Percentiles rank a stretch among this genome's conserved stretches.
Evolutionary conservation across 352 stramenopile species (phyloP).

Genomic region (Phytophthora pseudosyringae): DNA sequence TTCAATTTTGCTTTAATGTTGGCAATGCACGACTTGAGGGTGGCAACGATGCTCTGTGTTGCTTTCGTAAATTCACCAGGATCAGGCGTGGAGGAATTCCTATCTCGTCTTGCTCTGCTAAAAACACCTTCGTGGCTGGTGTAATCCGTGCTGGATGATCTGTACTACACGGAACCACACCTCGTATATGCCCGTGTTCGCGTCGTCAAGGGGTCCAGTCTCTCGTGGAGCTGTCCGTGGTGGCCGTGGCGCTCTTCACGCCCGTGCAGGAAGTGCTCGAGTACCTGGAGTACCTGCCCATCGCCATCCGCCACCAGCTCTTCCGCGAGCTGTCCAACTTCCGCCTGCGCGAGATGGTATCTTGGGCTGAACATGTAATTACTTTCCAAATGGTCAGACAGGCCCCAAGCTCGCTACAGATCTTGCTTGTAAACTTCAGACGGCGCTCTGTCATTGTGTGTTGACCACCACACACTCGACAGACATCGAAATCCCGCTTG

Average conservation of each 20-base stretch:
- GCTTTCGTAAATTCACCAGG: too few relatives aligned
- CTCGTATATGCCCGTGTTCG: neutral
- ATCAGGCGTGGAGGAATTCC: too few relatives aligned
- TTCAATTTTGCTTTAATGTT: too few relatives aligned
- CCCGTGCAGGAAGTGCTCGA: constrained; percentile 47
- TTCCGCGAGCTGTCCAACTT: constrained; percentile 50
- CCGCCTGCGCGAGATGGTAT: constrained; percentile 50
- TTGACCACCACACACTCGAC: constrained; percentile 4
- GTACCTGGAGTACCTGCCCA: constrained; percentile 53
- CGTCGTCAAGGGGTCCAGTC: constrained; percentile 19
- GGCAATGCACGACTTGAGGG: too few relatives aligned
- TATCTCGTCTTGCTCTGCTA: too few relatives aligned
- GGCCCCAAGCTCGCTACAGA: neutral
- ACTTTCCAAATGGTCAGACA: neutral
- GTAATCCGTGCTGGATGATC: too few relatives aligned
- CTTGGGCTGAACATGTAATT: neutral
- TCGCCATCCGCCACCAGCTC: constrained; percentile 45
- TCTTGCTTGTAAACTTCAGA: constrained; percentile 4
- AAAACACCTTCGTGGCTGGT: too few relatives aligned
- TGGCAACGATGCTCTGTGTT: too few relatives aligned
- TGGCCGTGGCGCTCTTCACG: constrained; percentile 34
- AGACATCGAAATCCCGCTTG: constrained; percentile 6
- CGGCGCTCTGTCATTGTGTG: neutral
- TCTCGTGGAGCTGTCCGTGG: constrained; percentile 42
- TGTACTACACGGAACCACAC: too few relatives aligned